Conservation (phyloP, 371 early-diverging fungal species). For the Coemansia linderi region DNA sequence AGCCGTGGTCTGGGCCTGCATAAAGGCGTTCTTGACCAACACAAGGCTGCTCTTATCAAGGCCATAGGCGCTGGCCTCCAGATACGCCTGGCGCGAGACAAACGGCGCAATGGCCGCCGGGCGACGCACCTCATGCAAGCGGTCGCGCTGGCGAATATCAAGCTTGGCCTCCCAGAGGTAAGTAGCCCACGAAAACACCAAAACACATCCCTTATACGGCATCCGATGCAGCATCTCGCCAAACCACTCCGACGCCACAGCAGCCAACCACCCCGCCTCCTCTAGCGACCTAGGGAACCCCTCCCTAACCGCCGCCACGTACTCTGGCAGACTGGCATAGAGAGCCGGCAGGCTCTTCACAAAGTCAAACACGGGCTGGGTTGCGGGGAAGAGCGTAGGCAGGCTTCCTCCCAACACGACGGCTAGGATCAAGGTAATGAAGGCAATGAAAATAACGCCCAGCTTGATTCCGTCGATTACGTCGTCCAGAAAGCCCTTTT, state of each 20-base stretch:
- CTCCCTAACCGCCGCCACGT: slow-evolving; percentile 1
- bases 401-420: slow-evolving; percentile 41
- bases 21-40: slow-evolving; percentile 65
- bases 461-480: slow-evolving; percentile 54
- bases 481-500: slow-evolving; percentile 54
- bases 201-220: slow-evolving; percentile 77
- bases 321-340: slow-evolving; percentile 25
- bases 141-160: slow-evolving; percentile 71
- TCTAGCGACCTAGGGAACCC: slow-evolving; percentile 26
- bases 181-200: slow-evolving; percentile 63
- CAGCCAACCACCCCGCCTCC: slow-evolving; percentile 14
- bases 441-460: slow-evolving; percentile 41
- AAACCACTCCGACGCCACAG: slow-evolving; percentile 1
- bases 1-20: slow-evolving; percentile 66
- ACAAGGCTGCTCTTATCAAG: slow-evolving; percentile 83
- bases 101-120: slow-evolving; percentile 68
- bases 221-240: slow-evolving; percentile 30
- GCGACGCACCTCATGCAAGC: slow-evolving; percentile 65
- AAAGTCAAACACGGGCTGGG: slow-evolving; percentile 40
- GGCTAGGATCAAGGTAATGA: slow-evolving; percentile 37
- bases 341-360: slow-evolving; percentile 19
- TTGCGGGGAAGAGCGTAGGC: slow-evolving; percentile 47
- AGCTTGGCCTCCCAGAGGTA: slow-evolving; percentile 56
- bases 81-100: slow-evolving; percentile 72
- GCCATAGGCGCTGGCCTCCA: slow-evolving; percentile 84